Evolutionary conservation across 441 rosid species (phyloP), one percentile per base, ranked within the genome.

Genomic region (Brassica hybrid): DNA sequence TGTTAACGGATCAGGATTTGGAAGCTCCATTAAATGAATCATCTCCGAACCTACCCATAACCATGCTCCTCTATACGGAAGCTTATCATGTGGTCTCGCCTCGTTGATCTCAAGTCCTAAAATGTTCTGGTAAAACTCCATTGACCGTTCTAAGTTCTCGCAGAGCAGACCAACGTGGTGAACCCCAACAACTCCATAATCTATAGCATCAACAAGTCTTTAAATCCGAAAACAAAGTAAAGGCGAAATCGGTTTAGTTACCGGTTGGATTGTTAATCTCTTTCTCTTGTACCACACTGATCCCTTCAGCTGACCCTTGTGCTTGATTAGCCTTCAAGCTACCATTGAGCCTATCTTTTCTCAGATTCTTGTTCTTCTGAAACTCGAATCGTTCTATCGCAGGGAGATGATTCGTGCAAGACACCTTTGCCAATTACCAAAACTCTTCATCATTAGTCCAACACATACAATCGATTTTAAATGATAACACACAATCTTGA

Each of bases 21-120:
- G 95, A 67, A 95, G 99, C 85, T 95, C 98, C 99, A 95, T 95
- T 14, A 95, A 77, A 82, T 95, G 99, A 79, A 95, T 95, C 97
- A 93, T 95, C 85, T 93, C 97, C 54, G 97, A 83, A 67, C 99
- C 99, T 68, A 95, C 88, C 99, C 99, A 95, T 84, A 95, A 77
- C 98, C 99, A 95, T 57, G 95, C 97, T 41, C 99, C 99, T 70
- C 93, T 88, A n/a, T 95, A 91, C 0, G 98, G 98, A 77, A 95
- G 94, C 86, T 93, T 95, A 78, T 91, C 94, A 21, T 95, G 84
- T 32, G 99, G 99, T 81, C 99, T 90, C 74, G 91, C 97, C 84
- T 93, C 95, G 3, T 93, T 95, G 79, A 91, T 89, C 85, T 95
- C 94, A 58, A 93, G 97, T 18, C 97, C 97, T 63, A 93, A 79